Conservation (phyloP, 164 flowering plant species). For the Chimonanthus praecox region DNA sequence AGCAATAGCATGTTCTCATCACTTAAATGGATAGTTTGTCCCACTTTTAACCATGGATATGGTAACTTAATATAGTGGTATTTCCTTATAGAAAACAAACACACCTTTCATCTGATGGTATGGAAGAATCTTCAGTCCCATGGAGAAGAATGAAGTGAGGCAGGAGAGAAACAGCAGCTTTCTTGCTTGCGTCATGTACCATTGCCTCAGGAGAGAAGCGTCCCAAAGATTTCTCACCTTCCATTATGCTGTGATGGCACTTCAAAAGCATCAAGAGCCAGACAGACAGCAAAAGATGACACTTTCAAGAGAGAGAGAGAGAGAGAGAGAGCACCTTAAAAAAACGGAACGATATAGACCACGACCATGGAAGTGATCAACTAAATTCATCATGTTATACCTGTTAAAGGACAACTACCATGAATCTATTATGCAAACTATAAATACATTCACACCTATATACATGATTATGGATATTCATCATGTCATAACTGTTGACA, state of each 20-base stretch:
- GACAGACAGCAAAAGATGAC: neutral
- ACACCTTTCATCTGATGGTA: conserved; percentile 82
- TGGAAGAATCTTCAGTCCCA: conserved; percentile 78
- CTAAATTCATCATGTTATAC: conserved; percentile 67
- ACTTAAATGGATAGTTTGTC: neutral
- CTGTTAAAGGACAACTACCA: conserved; percentile 27
- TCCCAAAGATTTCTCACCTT: conserved; percentile 65
- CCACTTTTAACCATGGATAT: neutral
- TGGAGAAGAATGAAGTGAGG: conserved; percentile 75
- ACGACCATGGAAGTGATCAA: conserved; percentile 76
- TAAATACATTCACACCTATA: no score
- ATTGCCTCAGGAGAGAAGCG: conserved; percentile 72
- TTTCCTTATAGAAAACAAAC: conserved; percentile 6
- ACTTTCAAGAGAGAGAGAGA: neutral
- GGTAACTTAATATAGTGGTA: neutral
- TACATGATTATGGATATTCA: no score
- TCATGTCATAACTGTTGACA: no score
- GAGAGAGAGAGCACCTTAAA: conserved; percentile 44
- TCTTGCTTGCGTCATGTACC: conserved; percentile 45
- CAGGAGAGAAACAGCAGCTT: conserved; percentile 47
- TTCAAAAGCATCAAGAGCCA: conserved; percentile 5
- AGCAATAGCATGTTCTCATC: neutral
- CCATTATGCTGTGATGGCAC: conserved; percentile 75
- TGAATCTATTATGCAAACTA: no score
- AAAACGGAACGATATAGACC: conserved; percentile 79